These are phyloP conservation scores for Hibiscus trionum DNA, from an alignment of 345 rosid species.

Conservation along the genomic window DNA sequence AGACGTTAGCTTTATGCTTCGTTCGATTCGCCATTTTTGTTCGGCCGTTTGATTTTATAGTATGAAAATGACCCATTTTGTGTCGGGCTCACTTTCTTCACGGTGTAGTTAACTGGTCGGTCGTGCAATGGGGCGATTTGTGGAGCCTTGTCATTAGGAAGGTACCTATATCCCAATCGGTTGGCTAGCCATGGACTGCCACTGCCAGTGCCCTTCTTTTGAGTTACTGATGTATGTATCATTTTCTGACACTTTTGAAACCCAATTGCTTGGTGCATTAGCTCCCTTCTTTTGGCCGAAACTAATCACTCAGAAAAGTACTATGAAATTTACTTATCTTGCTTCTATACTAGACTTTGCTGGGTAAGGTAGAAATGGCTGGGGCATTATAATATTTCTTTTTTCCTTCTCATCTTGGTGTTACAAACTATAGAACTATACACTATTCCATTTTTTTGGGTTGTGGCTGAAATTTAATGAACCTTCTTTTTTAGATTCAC, in stretches of 20 bases:
- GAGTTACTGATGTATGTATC: not conserved
- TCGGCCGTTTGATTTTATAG: no score
- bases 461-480: no score
- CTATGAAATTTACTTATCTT: not conserved
- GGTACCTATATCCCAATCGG: not conserved
- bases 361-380: no score
- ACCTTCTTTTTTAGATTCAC: no score
- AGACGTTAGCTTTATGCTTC: not conserved
- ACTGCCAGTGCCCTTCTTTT: no score
- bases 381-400: no score
- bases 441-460: no score
- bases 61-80: not conserved
- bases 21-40: not conserved
- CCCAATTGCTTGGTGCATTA: not conserved
- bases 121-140: no score
- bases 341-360: no score
- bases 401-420: no score
- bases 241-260: not conserved
- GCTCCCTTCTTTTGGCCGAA: not conserved
- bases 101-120: no score
- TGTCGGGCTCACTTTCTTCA: not conserved
- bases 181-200: not conserved
- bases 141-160: not conserved
- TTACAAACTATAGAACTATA: no score
- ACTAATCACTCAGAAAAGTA: not conserved